A percentile compares a stretch with the other conserved stretches of the same genome.
phyloP scores from a whole-genome alignment of 768 basidiomycete species.

The Pleurotus eryngii region DNA sequence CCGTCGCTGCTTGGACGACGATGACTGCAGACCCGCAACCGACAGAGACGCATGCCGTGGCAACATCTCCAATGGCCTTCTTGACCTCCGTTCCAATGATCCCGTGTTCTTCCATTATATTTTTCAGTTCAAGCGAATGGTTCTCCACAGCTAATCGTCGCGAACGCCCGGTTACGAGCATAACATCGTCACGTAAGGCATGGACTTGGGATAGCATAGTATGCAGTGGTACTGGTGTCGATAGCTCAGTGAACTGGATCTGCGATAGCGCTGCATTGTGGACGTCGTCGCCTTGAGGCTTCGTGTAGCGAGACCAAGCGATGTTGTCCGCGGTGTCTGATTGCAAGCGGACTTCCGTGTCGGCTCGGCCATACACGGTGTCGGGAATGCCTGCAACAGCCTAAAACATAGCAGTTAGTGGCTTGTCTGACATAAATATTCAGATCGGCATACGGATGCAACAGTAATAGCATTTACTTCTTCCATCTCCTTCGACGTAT shows the following conservation, averaged over 20 bases:
- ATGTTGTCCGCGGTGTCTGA: slow-evolving; percentile 86
- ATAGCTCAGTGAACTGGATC: slow-evolving; percentile 57
- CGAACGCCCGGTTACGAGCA: slow-evolving; percentile 74
- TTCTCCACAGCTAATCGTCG: slow-evolving; percentile 69
- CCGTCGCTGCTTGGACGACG: slow-evolving; percentile 58
- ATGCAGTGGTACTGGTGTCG: slow-evolving; percentile 59
- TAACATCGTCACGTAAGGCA: slow-evolving; percentile 23
- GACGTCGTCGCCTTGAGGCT: slow-evolving; percentile 6
- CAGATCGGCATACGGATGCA: background rate
- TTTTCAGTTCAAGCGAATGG: slow-evolving; percentile 68
- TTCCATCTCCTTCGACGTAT: slow-evolving; percentile 17
- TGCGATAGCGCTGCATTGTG: slow-evolving; percentile 42
- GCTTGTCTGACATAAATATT: too few relatives aligned
- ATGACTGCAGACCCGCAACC: slow-evolving; percentile 57
- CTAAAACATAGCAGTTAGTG: background rate
- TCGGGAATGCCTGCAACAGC: slow-evolving; percentile 51
- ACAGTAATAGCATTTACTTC: slow-evolving; percentile 23
- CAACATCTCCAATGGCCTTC: slow-evolving; percentile 86
- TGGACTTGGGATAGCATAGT: slow-evolving; percentile 48
- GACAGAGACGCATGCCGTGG: slow-evolving; percentile 67
- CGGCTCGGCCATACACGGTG: slow-evolving; percentile 64
- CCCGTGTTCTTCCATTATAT: slow-evolving; percentile 55
- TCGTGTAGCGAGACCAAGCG: slow-evolving; percentile 60
- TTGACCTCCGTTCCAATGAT: slow-evolving; percentile 58
- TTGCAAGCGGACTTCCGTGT: slow-evolving; percentile 63